These are phyloP conservation scores for Amanita rimosa DNA, from an alignment of 768 basidiomycete genomes.

Conservation along the genomic window DNA sequence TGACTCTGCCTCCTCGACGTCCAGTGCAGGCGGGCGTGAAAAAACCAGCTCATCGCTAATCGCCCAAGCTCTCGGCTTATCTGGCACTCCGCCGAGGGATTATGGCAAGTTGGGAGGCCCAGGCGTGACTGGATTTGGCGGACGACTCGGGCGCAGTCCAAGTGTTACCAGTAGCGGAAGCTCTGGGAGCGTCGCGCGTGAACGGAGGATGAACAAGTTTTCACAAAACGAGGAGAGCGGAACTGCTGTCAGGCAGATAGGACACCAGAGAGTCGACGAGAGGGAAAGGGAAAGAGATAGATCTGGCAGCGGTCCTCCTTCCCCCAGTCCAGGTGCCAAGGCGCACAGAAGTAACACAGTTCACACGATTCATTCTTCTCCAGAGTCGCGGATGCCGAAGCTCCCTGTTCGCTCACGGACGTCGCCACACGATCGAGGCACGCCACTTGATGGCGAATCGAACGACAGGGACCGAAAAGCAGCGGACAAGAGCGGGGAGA, in stretches of 20 bases:
- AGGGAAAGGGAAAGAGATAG: background rate
- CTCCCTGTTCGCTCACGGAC: conserved; percentile 47
- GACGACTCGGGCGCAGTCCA: conserved; percentile 17
- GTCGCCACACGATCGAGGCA: conserved; percentile 17
- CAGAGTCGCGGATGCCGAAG: conserved; percentile 38
- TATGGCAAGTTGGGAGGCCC: conserved; percentile 29
- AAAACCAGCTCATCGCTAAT: conserved; percentile 26
- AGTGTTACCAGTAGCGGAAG: conserved; percentile 19
- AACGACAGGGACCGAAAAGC: conserved; percentile 13
- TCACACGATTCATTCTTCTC: conserved; percentile 29
- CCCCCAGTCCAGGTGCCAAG: conserved; percentile 11
- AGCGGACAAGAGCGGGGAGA: conserved; percentile 11
- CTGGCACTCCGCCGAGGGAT: conserved; percentile 26
- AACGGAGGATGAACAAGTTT: conserved; percentile 20
- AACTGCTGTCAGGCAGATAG: conserved; percentile 18
- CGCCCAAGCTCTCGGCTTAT: conserved; percentile 32
- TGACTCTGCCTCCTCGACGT: conserved; percentile 4
- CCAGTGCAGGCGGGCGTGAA: conserved; percentile 1
- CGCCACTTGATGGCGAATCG: conserved; percentile 7
- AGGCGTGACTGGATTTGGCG: conserved; percentile 16
- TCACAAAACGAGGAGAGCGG: conserved; percentile 2
- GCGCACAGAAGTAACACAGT: conserved; percentile 42
- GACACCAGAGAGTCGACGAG: conserved; percentile 12
- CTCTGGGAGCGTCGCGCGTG: conserved; percentile 17
- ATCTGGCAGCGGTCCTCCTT: background rate